Evolutionary conservation across 768 basidiomycete species (phyloP).

Genomic region (Xerocomellus chrysenteron): DNA sequence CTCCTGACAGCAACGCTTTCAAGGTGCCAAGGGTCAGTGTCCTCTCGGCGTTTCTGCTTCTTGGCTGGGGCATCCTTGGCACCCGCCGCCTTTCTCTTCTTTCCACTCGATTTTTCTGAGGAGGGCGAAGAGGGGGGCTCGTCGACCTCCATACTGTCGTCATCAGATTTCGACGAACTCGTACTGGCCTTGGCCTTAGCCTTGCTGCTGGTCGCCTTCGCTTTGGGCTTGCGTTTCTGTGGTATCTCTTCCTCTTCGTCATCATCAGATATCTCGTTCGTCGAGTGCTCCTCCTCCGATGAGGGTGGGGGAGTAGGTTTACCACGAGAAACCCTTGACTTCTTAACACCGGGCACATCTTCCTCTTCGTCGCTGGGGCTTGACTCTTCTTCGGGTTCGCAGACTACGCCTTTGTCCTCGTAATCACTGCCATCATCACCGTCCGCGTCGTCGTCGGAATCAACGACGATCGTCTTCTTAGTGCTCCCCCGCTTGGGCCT

Average conservation of each 20-base stretch:
- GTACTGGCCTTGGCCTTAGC: constrained; percentile 23
- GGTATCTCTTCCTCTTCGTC: constrained; percentile 30
- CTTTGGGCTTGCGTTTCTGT: constrained; percentile 30
- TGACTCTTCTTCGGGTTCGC: constrained; percentile 40
- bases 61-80: constrained; percentile 41
- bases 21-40: constrained; percentile 78
- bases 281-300: constrained; percentile 32
- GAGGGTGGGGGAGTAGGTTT: constrained; percentile 31
- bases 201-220: constrained; percentile 21
- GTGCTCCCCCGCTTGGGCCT: constrained; percentile 37
- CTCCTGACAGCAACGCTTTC: constrained; percentile 55
- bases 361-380: constrained; percentile 26
- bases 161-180: constrained; percentile 38
- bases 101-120: constrained; percentile 38
- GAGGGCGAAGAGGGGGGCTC: constrained; percentile 38
- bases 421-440: constrained; percentile 27
- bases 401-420: constrained; percentile 31
- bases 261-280: constrained; percentile 23
- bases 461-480: constrained; percentile 41
- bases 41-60: constrained; percentile 61
- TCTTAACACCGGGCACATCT: constrained; percentile 20
- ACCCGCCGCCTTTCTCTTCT: constrained; percentile 43
- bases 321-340: constrained; percentile 20
- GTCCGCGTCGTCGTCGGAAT: constrained; percentile 55
- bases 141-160: constrained; percentile 59